phyloP scores from a whole-genome alignment of 768 basidiomycete genomes.

The Kwoniella mangroviensis region DNA sequence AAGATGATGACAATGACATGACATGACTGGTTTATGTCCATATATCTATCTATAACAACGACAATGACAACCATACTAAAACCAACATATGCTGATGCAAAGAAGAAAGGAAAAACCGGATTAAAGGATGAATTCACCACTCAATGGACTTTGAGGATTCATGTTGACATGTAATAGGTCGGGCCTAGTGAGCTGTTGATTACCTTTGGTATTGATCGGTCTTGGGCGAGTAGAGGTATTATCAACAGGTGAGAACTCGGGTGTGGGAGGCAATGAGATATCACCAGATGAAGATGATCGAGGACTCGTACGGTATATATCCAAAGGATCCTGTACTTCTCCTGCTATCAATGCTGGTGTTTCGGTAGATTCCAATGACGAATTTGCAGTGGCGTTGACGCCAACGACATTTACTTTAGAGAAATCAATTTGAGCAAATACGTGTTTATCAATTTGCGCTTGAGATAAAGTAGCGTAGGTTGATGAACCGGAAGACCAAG shows the following conservation, averaged over 20 bases:
- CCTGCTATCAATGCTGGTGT: conserved; percentile 26
- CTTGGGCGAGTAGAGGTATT: neutral
- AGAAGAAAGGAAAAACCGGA: neutral
- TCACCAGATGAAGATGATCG: conserved; percentile 49
- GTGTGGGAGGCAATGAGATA: conserved; percentile 43
- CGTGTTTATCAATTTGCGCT: conserved; percentile 19
- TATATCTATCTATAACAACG: neutral
- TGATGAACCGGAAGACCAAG: conserved; percentile 27
- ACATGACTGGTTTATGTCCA: neutral
- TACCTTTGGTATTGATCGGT: neutral
- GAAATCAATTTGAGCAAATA: conserved; percentile 37
- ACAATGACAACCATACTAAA: neutral
- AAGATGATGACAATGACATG: neutral
- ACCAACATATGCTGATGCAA: neutral
- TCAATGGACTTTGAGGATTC: conserved; percentile 27
- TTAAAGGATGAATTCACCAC: conserved; percentile 26
- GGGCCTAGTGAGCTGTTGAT: conserved; percentile 1
- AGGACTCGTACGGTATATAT: conserved; percentile 24
- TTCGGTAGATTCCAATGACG: conserved; percentile 19
- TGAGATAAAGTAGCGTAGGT: conserved; percentile 14
- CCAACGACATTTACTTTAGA: neutral
- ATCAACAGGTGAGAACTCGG: conserved; percentile 38
- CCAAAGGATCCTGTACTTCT: conserved; percentile 11
- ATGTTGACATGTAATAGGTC: conserved; percentile 25
- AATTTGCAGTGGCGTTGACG: neutral